Base-by-base conservation (phyloP, 2,329 filamentous ascomycete species). In the Calcarisporium arbuscula region DNA sequence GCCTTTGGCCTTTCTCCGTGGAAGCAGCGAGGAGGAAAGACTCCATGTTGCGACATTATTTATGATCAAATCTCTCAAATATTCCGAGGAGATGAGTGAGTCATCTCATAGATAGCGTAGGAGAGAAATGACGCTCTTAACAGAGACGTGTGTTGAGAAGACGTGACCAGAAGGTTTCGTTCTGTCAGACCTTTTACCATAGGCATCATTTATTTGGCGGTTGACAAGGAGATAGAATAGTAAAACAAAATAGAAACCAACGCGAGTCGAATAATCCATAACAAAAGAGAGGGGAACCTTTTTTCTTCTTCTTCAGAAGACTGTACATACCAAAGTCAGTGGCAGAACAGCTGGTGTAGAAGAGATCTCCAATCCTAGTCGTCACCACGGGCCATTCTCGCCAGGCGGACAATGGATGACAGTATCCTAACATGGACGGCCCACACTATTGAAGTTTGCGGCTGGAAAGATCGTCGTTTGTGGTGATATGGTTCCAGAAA, bases 111-210 rank as follows among this genome's bases (percentile, higher is more conserved):
- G 20, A 34, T 26, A 22, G 32, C 27, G 10, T 18, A 19, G 26
- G 22, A 15, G 20, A 22, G 27, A 17, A n/a, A 22, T 25, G 28
- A 17, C 25, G 29, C 28, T n/a, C 37, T 29, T 28, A 26, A 15
- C 20, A 10, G 16, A 18, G 34, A 29, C 23, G 15, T 21, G 10
- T 17, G 36, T 20, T 38, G 38, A 45, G 46, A 47, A 50, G 50
- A 51, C 52, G 56, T 55, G 61, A 72, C 68, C 72, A 65, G 67
- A 54, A 54, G 57, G 57, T 52, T 57, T 57, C 52, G 51, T 57
- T 62, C 59, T 58, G 67, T 79, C 72, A 63, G 74, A 74, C 74
- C 74, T 78, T 79, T 79, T 79, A 78, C 74, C 74, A 74, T 58
- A 42, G 52, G 68, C 72, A 77, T 78, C 74, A 72, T 67, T 51